Evolutionary conservation across 2,329 filamentous ascomycete species (phyloP), one percentile per base, ranked within the genome.

Genomic region (Aspergillus texensis): DNA sequence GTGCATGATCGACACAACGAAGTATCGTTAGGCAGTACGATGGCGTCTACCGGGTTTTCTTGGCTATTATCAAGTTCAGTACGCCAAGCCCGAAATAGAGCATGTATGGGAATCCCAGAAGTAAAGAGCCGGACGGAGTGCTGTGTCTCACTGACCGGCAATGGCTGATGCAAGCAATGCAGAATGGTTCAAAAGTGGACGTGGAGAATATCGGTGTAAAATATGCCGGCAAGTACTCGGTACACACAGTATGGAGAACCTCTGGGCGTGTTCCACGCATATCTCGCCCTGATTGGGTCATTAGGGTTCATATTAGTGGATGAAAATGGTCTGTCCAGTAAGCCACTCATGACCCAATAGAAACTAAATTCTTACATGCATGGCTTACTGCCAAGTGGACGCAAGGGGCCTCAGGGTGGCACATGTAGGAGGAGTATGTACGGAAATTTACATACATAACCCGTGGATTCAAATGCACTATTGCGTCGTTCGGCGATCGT

Each of bases 401-500:
- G 19, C 12, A 32, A 54, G 52, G 30, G 52, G 52, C n/a, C 52
- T n/a, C 52, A 16, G 30, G 30, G 32, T n/a, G 19, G 10, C 12
- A 36, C 28, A 28, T 28, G 9, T 11, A 24, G 21, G 21, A 24
- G 21, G 21, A 24, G 21, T 24, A n/a, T 24, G n/a, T 14, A 54
- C 39, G 50, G 19, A 19, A 14, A 8, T 10, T 12, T 34, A 21
- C 28, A 24, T 39, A 19, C n/a, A 16, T 53, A 24, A 24, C 21
- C 5, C 24, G 2, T 6, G 2, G 24, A n/a, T 16, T 12, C 12
- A 34, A 14, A 34, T 34, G 60, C 46, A 32, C 55, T 54, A 62
- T 58, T 45, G 48, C 46, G 14, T 56, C 58, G 28, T 28, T 52
- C n/a, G 50, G 50, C 19, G 53, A 45, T 41, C 60, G 54, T 52